These are phyloP conservation scores for Salvia rosmarinus DNA, from an alignment of 257 asterid genomes.

Conservation along the genomic window DNA sequence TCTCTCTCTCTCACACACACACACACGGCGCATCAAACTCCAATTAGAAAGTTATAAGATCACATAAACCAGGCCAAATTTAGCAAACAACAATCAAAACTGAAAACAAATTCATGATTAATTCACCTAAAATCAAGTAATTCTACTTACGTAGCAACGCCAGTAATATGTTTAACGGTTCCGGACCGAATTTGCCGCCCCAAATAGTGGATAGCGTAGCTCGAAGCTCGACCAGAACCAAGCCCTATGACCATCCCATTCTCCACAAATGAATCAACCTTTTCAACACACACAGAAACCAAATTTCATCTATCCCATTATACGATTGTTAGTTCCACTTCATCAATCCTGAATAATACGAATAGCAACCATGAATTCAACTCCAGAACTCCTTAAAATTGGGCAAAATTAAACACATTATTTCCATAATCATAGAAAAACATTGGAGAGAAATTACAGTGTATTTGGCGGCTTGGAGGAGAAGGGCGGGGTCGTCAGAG, in stretches of 20 bases:
- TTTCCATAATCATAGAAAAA: not conserved
- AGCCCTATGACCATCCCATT: slow-evolving; percentile 77
- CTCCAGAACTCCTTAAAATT: not conserved
- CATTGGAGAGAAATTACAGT: slow-evolving; percentile 45
- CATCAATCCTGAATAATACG: not conserved
- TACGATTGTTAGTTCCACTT: not conserved
- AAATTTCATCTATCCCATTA: slow-evolving; percentile 13
- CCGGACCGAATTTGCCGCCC: slow-evolving; percentile 72
- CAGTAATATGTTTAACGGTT: slow-evolving; percentile 53
- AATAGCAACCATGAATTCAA: not conserved
- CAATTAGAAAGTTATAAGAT: not conserved
- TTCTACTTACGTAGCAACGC: slow-evolving; percentile 61
- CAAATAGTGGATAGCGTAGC: slow-evolving; percentile 67
- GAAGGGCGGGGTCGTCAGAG: slow-evolving; percentile 46
- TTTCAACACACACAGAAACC: slow-evolving; percentile 27
- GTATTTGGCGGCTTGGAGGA: slow-evolving; percentile 66
- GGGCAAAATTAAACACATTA: not conserved
- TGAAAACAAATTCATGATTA: slow-evolving; percentile 7
- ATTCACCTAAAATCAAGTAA: not conserved
- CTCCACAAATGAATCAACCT: slow-evolving; percentile 77
- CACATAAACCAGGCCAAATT: not conserved
- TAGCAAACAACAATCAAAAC: not conserved
- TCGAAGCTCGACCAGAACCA: slow-evolving; percentile 75
- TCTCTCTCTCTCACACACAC: not conserved
- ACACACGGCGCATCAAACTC: not conserved